phyloP scores from a whole-genome alignment of 306 rosid species.

The Rosa lucieae region DNA sequence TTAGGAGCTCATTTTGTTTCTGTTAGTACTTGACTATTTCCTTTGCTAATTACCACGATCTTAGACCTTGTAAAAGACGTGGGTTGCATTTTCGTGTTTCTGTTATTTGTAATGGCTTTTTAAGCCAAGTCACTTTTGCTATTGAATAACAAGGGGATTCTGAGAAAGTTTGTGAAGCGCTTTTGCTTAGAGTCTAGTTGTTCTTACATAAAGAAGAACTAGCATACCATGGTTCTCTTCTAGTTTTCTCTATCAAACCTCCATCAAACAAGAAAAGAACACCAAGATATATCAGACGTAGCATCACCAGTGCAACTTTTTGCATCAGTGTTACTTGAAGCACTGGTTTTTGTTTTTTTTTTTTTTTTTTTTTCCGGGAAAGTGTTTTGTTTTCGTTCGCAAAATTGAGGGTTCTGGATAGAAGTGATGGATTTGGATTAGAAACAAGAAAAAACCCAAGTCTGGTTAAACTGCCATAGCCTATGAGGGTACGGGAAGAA shows the following conservation, averaged over 20 bases:
- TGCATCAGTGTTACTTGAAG: conserved; percentile 23
- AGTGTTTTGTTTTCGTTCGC: background rate
- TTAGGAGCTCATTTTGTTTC: too few species aligned
- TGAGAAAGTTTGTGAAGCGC: too few species aligned
- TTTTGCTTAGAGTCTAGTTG: too few species aligned
- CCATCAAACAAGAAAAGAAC: conserved; percentile 73
- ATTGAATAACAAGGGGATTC: too few species aligned
- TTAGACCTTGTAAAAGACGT: too few species aligned
- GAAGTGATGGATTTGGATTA: background rate
- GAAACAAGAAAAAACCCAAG: background rate
- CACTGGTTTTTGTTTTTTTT: background rate
- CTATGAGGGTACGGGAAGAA: background rate
- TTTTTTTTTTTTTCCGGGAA: background rate
- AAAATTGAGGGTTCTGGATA: background rate
- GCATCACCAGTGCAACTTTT: conserved; percentile 63
- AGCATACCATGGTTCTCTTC: conserved; percentile 75
- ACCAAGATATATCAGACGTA: conserved; percentile 64
- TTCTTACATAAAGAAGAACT: background rate
- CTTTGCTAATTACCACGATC: too few species aligned
- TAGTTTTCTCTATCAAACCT: conserved; percentile 66
- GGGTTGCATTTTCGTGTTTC: too few species aligned
- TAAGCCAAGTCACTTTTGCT: too few species aligned
- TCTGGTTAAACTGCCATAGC: background rate
- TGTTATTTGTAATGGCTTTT: too few species aligned
- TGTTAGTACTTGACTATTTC: too few species aligned